phyloP scores from a whole-genome alignment of 768 basidiomycete species.

The Suillus subaureus region DNA sequence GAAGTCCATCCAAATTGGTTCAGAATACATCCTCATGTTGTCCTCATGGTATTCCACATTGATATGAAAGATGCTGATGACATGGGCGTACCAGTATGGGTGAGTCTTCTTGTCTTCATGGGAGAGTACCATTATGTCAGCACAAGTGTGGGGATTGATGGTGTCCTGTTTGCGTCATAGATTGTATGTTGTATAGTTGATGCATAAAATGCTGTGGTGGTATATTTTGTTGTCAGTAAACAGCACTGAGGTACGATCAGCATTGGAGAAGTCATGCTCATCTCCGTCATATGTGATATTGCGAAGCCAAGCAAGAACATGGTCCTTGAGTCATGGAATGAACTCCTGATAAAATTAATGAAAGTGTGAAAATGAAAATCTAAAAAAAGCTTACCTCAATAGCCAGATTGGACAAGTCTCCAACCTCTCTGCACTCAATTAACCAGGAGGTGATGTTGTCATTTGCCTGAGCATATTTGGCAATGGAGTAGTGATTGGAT shows the following conservation, averaged over 20 bases:
- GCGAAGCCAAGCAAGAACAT: slow-evolving; percentile 10
- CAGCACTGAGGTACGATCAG: slow-evolving; percentile 23
- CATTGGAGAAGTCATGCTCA: slow-evolving; percentile 20
- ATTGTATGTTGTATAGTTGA: slow-evolving; percentile 34
- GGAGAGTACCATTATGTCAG: slow-evolving; percentile 34
- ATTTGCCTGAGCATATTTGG: slow-evolving; percentile 12
- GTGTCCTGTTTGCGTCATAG: slow-evolving; percentile 19
- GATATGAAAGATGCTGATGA: slow-evolving; percentile 22
- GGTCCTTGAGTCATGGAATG: slow-evolving; percentile 17
- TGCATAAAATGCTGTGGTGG: slow-evolving; percentile 29
- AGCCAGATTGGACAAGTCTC: slow-evolving; percentile 26
- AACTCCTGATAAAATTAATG: slow-evolving; percentile 30
- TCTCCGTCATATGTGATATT: slow-evolving; percentile 16
- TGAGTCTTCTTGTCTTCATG: slow-evolving; percentile 17
- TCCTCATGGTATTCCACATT: slow-evolving; percentile 12
- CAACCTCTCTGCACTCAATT: neutral
- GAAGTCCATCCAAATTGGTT: slow-evolving; percentile 33
- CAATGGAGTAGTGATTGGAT: slow-evolving; percentile 22
- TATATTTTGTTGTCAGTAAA: slow-evolving; percentile 27
- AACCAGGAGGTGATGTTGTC: slow-evolving; percentile 16
- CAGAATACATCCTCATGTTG: neutral
- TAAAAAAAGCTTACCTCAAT: slow-evolving; percentile 10
- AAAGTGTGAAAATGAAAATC: neutral
- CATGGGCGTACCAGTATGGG: slow-evolving; percentile 40
- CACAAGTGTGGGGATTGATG: slow-evolving; percentile 20